phyloP scores from a whole-genome alignment of 306 rosid genomes.

The Alnus glutinosa region DNA sequence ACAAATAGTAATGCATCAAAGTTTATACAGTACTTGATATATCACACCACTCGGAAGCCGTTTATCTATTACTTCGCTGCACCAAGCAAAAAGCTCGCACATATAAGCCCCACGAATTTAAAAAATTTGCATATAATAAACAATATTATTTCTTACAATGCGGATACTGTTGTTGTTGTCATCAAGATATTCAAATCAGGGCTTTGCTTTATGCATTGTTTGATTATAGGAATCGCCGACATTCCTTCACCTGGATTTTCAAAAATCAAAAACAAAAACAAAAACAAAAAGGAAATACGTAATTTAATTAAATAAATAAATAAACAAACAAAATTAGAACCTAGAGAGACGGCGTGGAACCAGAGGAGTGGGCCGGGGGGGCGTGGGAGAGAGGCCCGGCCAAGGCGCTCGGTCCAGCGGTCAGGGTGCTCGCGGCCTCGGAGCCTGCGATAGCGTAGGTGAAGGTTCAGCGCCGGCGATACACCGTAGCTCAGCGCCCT shows the following conservation, averaged over 20 bases:
- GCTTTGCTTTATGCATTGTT: slow-evolving; percentile 57
- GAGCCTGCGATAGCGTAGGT: slow-evolving; percentile 62
- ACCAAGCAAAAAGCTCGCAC: slow-evolving; percentile 21
- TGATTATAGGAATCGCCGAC: slow-evolving; percentile 82
- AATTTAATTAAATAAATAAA: neutral
- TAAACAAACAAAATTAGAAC: slow-evolving; percentile 20
- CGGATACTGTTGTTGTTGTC: slow-evolving; percentile 76
- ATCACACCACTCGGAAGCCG: slow-evolving; percentile 69
- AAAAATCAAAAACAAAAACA: neutral
- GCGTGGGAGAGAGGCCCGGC: slow-evolving; percentile 64
- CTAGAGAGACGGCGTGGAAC: slow-evolving; percentile 94
- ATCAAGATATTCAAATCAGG: slow-evolving; percentile 71
- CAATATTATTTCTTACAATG: slow-evolving; percentile 57
- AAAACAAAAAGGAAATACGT: neutral
- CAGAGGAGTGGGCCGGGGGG: slow-evolving; percentile 72
- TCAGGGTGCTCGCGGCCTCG: slow-evolving; percentile 62
- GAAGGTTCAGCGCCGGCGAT: slow-evolving; percentile 64
- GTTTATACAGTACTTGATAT: slow-evolving; percentile 62
- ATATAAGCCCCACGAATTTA: neutral
- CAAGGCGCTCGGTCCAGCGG: slow-evolving; percentile 87
- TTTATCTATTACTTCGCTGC: slow-evolving; percentile 77
- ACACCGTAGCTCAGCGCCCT: slow-evolving; percentile 62
- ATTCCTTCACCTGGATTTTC: slow-evolving; percentile 77
- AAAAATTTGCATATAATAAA: neutral
- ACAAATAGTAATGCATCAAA: slow-evolving; percentile 4